Percentiles rank a stretch among this genome's conserved stretches.
These are phyloP conservation scores for Taphrina pruni DNA, from an alignment of 1,139 yeast species.

Conservation along the genomic window DNA sequence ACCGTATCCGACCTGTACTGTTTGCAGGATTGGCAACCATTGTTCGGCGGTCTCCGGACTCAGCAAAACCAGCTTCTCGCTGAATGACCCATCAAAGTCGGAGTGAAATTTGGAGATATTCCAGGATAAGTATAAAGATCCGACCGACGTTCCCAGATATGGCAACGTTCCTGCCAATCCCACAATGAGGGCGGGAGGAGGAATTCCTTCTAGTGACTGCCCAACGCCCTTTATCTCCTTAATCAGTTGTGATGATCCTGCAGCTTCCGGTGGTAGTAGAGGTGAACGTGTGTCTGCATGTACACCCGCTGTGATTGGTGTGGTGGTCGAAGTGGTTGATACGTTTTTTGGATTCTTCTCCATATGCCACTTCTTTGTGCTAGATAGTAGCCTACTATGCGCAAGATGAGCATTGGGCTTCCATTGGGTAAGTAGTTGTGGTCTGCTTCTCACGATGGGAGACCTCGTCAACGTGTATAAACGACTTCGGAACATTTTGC, in stretches of 20 bases:
- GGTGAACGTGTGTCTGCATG: conserved; percentile 39
- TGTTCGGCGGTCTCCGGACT: conserved; percentile 34
- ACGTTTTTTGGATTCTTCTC: conserved; percentile 28
- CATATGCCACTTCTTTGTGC: not conserved
- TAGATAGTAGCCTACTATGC: not conserved
- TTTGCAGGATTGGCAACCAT: conserved; percentile 35
- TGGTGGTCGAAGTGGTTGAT: conserved; percentile 36
- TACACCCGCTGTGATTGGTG: conserved; percentile 36
- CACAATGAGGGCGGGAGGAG: conserved; percentile 35
- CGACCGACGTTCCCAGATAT: conserved; percentile 36
- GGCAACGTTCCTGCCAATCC: conserved; percentile 42
- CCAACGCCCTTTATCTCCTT: conserved; percentile 36
- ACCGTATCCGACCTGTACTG: conserved; percentile 42
- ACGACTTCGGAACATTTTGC: not conserved
- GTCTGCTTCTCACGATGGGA: not conserved
- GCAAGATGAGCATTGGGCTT: not conserved
- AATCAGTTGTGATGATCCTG: conserved; percentile 26
- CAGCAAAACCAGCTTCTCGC: conserved; percentile 31
- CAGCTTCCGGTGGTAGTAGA: conserved; percentile 28
- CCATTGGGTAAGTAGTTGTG: not conserved
- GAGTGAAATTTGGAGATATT: conserved; percentile 24
- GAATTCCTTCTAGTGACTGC: conserved; percentile 34
- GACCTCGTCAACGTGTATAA: not conserved
- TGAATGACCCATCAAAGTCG: conserved; percentile 22
- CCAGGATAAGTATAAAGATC: conserved; percentile 38